Conservation (phyloP, 2,329 filamentous ascomycete species). For the Fusarium odoratissimum region DNA sequence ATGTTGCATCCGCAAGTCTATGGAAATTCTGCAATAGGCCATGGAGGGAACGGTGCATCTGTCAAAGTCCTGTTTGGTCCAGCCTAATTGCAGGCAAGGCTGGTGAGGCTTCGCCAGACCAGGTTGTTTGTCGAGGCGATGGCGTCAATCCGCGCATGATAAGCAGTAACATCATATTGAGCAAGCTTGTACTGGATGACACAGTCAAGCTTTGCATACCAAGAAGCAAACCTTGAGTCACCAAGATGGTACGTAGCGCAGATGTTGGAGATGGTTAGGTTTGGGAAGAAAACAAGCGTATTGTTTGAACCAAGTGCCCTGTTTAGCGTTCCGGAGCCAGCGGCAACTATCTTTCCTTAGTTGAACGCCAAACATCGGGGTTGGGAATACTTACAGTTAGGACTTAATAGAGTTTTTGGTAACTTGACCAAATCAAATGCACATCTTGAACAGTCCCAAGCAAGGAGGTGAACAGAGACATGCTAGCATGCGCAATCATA, state of each 20-base stretch:
- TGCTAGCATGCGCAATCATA: constrained; percentile 17
- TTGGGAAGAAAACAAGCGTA: background rate
- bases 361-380: constrained; percentile 11
- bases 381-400: constrained; percentile 11
- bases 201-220: background rate
- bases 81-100: constrained; percentile 15
- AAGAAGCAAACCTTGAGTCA: constrained; percentile 6
- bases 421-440: background rate
- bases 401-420: background rate
- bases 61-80: constrained; percentile 24
- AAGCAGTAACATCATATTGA: constrained; percentile 1
- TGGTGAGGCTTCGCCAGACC: constrained; percentile 20
- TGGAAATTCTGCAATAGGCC: constrained; percentile 2
- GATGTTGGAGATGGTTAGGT: background rate
- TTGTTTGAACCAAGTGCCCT: background rate
- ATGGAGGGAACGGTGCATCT: constrained; percentile 5
- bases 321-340: background rate
- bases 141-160: constrained; percentile 1
- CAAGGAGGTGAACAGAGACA: constrained; percentile 6
- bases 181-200: background rate
- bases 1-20: constrained; percentile 33
- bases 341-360: background rate
- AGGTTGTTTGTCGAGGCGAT: constrained; percentile 21
- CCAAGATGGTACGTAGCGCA: background rate
- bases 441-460: background rate